phyloP scores from a whole-genome alignment of 495 filamentous ascomycete species.

The Wilcoxina mikolae region DNA sequence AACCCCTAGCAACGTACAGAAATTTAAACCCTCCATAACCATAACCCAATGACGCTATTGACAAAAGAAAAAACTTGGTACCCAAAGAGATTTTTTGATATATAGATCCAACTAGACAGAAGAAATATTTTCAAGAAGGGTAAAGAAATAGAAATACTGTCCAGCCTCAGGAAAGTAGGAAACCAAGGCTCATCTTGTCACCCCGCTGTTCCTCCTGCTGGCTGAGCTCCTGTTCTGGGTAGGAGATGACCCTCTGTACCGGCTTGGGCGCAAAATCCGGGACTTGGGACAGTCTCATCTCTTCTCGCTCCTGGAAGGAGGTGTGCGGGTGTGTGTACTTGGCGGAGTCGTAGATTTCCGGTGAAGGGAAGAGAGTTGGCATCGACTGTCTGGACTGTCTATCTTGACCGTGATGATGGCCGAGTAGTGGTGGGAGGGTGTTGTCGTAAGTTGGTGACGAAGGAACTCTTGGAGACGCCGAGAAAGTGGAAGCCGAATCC shows the following conservation, averaged over 20 bases:
- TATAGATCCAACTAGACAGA: too few relatives aligned
- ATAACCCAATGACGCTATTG: neutral
- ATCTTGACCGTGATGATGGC: constrained; percentile 8
- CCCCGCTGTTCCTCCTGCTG: neutral
- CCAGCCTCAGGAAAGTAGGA: neutral
- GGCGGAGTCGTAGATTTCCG: neutral
- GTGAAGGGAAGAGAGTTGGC: constrained; percentile 7
- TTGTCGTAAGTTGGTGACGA: constrained; percentile 23
- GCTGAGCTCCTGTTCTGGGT: neutral
- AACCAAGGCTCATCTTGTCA: constrained; percentile 2
- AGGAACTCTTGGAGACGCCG: constrained; percentile 37
- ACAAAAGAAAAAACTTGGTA: constrained; percentile 3
- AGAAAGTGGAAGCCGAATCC: constrained; percentile 51
- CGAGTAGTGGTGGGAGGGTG: constrained; percentile 29
- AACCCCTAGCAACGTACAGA: too few relatives aligned
- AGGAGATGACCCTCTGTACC: neutral
- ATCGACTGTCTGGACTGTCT: constrained; percentile 25
- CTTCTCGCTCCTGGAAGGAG: neutral
- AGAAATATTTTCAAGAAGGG: neutral
- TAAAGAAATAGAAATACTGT: neutral
- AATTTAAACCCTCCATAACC: neutral
- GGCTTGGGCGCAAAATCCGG: neutral
- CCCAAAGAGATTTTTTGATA: neutral
- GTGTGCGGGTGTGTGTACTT: neutral
- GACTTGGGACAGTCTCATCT: neutral